Percentiles rank a stretch among this genome's conserved stretches.
These are phyloP conservation scores for Marsdenia floribunda DNA, from an alignment of 257 asterid genomes.

Conservation along the genomic window DNA sequence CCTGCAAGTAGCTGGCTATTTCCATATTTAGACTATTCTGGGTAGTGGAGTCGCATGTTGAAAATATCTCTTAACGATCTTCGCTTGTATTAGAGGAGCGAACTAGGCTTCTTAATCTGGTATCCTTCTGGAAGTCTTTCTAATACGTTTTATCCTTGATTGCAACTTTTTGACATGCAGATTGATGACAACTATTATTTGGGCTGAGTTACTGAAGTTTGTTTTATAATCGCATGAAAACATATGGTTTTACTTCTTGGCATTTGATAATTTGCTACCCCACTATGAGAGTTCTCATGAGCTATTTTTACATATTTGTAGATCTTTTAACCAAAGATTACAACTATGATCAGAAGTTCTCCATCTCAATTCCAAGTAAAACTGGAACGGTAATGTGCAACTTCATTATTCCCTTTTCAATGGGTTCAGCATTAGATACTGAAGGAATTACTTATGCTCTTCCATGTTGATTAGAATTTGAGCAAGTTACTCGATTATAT, in stretches of 20 bases:
- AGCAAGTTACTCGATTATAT: background rate
- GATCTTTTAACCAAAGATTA: conserved; percentile 83
- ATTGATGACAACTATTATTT: background rate
- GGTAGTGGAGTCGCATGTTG: background rate
- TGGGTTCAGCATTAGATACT: background rate
- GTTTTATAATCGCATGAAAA: background rate
- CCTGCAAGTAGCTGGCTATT: background rate
- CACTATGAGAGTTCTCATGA: conserved; percentile 3
- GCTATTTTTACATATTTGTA: conserved; percentile 27
- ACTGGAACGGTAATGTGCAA: conserved; percentile 59
- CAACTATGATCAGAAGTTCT: conserved; percentile 79
- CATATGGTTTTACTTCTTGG: background rate
- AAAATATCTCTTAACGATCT: background rate
- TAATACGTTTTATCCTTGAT: background rate
- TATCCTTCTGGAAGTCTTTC: background rate
- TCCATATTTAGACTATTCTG: background rate
- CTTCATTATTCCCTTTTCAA: conserved; percentile 5
- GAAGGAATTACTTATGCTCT: background rate
- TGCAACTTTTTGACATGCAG: background rate
- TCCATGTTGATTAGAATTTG: background rate
- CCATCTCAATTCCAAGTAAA: conserved; percentile 62
- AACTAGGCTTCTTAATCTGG: background rate
- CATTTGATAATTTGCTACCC: conserved; percentile 5
- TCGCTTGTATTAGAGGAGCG: background rate
- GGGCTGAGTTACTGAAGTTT: background rate